A percentile compares a stretch with the other conserved stretches of the same genome.
phyloP scores from a whole-genome alignment of 352 stramenopile species.

The Phytopythium kandeliae region DNA sequence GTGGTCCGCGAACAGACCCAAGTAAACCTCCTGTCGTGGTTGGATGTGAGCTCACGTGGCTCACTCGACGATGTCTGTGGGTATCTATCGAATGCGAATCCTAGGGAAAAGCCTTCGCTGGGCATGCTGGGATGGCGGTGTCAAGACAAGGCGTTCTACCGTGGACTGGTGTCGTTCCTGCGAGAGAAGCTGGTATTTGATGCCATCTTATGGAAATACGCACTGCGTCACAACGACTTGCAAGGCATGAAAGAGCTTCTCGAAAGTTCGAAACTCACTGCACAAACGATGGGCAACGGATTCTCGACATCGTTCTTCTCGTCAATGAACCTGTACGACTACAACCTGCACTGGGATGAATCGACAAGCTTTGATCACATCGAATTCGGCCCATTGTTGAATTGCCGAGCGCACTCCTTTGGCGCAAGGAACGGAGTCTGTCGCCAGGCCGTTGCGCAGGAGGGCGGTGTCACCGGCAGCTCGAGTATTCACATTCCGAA shows the following conservation, averaged over 20 bases:
- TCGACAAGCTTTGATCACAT: conserved; percentile 32
- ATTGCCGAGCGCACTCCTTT: conserved; percentile 30
- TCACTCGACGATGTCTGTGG: conserved; percentile 37
- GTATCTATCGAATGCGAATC: conserved; percentile 17
- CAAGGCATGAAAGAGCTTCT: conserved; percentile 27
- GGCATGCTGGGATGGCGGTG: conserved; percentile 37
- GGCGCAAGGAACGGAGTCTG: conserved; percentile 12
- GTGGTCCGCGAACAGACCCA: conserved; percentile 23
- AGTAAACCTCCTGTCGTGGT: conserved; percentile 57
- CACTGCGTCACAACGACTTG: conserved; percentile 35
- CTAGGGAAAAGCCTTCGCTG: conserved; percentile 25
- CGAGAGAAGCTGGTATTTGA: conserved; percentile 32
- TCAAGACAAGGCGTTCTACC: conserved; percentile 30
- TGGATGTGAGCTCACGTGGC: conserved; percentile 38
- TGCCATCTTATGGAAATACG: conserved; percentile 43
- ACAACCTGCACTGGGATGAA: conserved; percentile 18
- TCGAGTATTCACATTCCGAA: conserved; percentile 27
- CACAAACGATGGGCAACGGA: conserved; percentile 21
- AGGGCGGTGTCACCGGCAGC: conserved; percentile 2
- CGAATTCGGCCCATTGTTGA: conserved; percentile 43
- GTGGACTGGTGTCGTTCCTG: conserved; percentile 23
- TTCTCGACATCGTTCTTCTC: conserved; percentile 22
- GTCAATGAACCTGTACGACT: conserved; percentile 16
- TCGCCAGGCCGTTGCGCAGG: background rate
- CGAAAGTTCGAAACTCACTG: conserved; percentile 11